phyloP scores from a whole-genome alignment of 1,139 yeast species.

The Zhuliangozyma blackwelliae region DNA sequence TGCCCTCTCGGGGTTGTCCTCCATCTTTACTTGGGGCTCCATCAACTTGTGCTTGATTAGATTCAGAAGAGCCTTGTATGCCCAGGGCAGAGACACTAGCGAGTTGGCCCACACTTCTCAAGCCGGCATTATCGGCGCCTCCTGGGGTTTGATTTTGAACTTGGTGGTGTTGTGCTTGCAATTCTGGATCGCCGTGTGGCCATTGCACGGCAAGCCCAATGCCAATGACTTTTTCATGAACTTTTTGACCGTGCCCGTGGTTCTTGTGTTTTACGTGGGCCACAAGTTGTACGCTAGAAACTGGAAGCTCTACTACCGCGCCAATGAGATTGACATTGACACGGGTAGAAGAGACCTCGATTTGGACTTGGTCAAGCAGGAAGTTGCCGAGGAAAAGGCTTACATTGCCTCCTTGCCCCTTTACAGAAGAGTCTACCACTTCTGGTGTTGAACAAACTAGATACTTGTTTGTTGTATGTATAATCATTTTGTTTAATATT shows the following conservation, averaged over 20 bases:
- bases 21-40: constrained; percentile 81
- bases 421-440: constrained; percentile 45
- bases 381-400: constrained; percentile 58
- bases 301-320: constrained; percentile 44
- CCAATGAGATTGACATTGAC: constrained; percentile 58
- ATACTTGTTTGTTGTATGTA: too few species aligned
- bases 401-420: constrained; percentile 48
- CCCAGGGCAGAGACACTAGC: constrained; percentile 57
- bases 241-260: constrained; percentile 60
- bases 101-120: constrained; percentile 71
- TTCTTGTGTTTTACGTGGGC: constrained; percentile 50
- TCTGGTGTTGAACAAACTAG: constrained; percentile 46
- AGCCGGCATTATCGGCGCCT: constrained; percentile 69
- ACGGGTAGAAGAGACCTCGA: constrained; percentile 69
- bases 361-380: constrained; percentile 61
- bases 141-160: constrained; percentile 58
- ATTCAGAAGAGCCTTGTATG: constrained; percentile 69
- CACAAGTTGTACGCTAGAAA: constrained; percentile 57
- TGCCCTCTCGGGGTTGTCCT: constrained; percentile 79
- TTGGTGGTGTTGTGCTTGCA: constrained; percentile 69
- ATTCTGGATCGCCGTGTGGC: constrained; percentile 75
- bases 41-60: constrained; percentile 73
- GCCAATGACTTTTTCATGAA: constrained; percentile 57
- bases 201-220: constrained; percentile 48
- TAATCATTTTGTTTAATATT: too few species aligned